Base-by-base conservation (phyloP, 257 asterid genomes). In the Nyctanthes arbortristis region DNA sequence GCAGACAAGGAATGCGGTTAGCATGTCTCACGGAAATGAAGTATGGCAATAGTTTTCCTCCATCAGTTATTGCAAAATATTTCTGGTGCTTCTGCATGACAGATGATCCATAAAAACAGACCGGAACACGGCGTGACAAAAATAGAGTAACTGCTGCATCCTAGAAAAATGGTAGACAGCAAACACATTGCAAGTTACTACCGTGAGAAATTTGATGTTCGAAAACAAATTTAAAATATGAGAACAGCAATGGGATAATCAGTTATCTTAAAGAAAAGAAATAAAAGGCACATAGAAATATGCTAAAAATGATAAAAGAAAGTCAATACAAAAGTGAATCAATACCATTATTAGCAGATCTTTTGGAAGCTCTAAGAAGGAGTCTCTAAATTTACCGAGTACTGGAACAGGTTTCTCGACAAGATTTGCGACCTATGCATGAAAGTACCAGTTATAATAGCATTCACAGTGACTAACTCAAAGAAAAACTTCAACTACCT, bases 31-130 rank as follows among this genome's bases (percentile, higher is more conserved):
- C 97, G 33, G 97, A 84, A 74, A 93, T 77, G 77, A 93, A 93
- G 82, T 85, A 83, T 66, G 97, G 99, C 80, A 91, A 78, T 67
- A 93, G 85, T 25, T 83, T 73, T 67, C 88, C 96, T 22, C 83
- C 78, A 74, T 90, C 89, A 10, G 91, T 87, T 72, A 91, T 73
- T 40, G 96, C 96, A 73, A 93, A 93, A 86, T 93, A 91, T 77
- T 86, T 93, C 77, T 93, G 97, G 82, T 93, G 98, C 85, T 93
- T 88, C 88, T 84, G 96, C 98, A 93, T 93, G 63, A 93, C 98
- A 87, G 83, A 77, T 12, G 34, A 69, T 67, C 72, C 72, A 66
- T 36, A 52, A 72, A 57, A 73, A 49, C 75, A 73, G 65, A 45
- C 59, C 32, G n/a, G 36, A 62, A 33, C 71, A 39, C 49, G 16